A percentile compares a stretch with the other conserved stretches of the same genome.
phyloP scores from a whole-genome alignment of 75 land plant genomes.

The Sequoia sempervirens region DNA sequence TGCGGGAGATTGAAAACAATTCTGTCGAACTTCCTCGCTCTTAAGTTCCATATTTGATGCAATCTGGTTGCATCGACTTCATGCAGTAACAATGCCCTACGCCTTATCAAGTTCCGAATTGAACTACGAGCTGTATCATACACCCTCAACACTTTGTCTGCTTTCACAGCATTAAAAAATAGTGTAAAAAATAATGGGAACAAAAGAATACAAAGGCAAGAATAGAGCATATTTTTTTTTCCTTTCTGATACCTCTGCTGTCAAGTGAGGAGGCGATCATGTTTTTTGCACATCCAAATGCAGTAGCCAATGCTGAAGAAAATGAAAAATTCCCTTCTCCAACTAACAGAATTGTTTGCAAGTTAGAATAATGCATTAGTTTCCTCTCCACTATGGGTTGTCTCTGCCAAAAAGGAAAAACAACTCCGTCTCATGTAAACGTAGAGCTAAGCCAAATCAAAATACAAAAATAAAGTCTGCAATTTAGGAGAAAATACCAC shows the following conservation, averaged over 20 bases:
- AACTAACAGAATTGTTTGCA: conserved; percentile 15
- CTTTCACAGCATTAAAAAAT: background rate
- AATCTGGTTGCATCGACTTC: conserved; percentile 2
- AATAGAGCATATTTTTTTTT: too few relatives aligned
- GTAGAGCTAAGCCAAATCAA: too few relatives aligned
- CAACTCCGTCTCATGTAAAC: too few relatives aligned
- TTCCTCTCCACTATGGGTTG: background rate
- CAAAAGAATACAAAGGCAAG: too few relatives aligned
- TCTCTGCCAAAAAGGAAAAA: too few relatives aligned
- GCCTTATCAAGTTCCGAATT: conserved; percentile 1
- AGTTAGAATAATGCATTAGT: conserved; percentile 8
- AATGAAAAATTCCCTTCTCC: conserved; percentile 33
- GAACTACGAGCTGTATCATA: background rate
- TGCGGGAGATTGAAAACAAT: conserved; percentile 13
- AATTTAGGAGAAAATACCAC: too few relatives aligned
- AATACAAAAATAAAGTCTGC: too few relatives aligned
- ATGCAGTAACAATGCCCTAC: conserved; percentile 8
- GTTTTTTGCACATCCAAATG: conserved; percentile 8
- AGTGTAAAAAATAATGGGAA: too few relatives aligned
- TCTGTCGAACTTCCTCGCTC: background rate
- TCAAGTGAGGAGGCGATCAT: conserved; percentile 23
- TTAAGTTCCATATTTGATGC: background rate
- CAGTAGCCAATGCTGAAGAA: conserved; percentile 13
- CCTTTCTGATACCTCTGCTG: background rate
- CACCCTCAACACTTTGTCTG: background rate